phyloP scores from a whole-genome alignment of 805 yeast genomes.

The Danielia reshetovae region DNA sequence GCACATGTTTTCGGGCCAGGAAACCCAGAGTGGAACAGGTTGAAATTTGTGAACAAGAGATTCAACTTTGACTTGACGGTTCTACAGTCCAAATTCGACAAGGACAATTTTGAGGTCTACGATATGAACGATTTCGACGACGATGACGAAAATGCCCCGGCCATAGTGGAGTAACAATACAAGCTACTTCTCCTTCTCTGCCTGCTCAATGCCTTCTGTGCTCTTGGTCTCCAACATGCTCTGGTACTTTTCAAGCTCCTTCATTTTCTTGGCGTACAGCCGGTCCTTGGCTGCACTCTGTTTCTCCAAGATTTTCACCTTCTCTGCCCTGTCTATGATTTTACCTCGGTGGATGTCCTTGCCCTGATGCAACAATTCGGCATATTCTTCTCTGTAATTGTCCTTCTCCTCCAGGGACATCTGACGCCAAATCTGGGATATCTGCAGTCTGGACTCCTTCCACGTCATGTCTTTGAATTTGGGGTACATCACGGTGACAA shows the following conservation, averaged over 20 bases:
- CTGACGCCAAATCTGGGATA: slow-evolving; percentile 22
- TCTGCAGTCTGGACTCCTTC: slow-evolving; percentile 12
- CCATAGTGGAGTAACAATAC: slow-evolving; percentile 13
- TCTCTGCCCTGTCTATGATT: slow-evolving; percentile 24
- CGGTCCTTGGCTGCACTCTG: slow-evolving; percentile 10
- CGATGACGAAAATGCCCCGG: slow-evolving; percentile 27
- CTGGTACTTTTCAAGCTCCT: slow-evolving; percentile 4
- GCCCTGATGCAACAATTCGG: slow-evolving; percentile 22
- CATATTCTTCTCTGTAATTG: slow-evolving; percentile 24
- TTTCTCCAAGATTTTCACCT: slow-evolving; percentile 12
- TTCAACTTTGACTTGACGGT: slow-evolving; percentile 2
- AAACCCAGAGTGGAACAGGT: slow-evolving; percentile 16
- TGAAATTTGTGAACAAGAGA: slow-evolving; percentile 7
- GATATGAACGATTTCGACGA: slow-evolving; percentile 19
- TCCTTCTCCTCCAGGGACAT: slow-evolving; percentile 27
- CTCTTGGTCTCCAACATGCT: neutral
- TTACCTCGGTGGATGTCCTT: slow-evolving; percentile 27
- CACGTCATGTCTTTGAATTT: slow-evolving; percentile 12
- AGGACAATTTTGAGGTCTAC: slow-evolving; percentile 22
- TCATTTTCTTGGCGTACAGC: slow-evolving; percentile 10
- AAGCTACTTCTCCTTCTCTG: neutral
- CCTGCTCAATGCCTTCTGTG: slow-evolving; percentile 2
- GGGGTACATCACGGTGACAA: slow-evolving; percentile 16
- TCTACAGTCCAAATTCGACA: slow-evolving; percentile 5
- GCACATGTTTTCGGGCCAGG: slow-evolving; percentile 4